These are phyloP conservation scores for Aspergillus aculeatus DNA, from an alignment of 2,329 filamentous ascomycete species.

Conservation along the genomic window DNA sequence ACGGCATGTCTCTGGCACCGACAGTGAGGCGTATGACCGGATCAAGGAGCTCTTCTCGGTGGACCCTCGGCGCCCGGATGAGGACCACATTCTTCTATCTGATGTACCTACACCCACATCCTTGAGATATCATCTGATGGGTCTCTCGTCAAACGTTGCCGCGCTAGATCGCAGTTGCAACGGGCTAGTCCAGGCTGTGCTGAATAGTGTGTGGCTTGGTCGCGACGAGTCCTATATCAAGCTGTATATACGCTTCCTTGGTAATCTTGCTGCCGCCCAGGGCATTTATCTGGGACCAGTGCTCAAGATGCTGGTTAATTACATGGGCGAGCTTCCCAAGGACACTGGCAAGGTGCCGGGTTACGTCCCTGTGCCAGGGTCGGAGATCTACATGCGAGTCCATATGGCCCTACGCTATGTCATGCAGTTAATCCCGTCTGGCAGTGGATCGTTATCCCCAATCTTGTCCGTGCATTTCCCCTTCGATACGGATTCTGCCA, in stretches of 20 bases:
- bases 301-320: conserved; percentile 75
- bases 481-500: conserved; percentile 71
- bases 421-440: conserved; percentile 76
- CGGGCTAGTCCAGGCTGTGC: conserved; percentile 57
- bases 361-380: conserved; percentile 58
- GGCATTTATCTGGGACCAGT: conserved; percentile 73
- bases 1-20: conserved; percentile 50
- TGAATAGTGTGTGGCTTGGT: conserved; percentile 62
- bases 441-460: conserved; percentile 66
- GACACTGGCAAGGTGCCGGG: conserved; percentile 54
- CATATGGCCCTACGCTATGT: conserved; percentile 76
- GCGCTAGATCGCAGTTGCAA: conserved; percentile 57
- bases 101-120: conserved; percentile 53
- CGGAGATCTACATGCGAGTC: conserved; percentile 68
- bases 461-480: conserved; percentile 71
- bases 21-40: conserved; percentile 58
- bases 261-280: conserved; percentile 74
- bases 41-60: conserved; percentile 54
- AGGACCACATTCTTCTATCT: conserved; percentile 31
- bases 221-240: conserved; percentile 60
- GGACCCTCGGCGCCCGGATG: conserved; percentile 44
- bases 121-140: conserved; percentile 59
- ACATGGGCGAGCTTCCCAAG: conserved; percentile 65
- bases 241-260: conserved; percentile 57
- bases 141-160: conserved; percentile 57